Conservation (phyloP, 1,284 basidiomycete species). For the Psilocybe mexicana region DNA sequence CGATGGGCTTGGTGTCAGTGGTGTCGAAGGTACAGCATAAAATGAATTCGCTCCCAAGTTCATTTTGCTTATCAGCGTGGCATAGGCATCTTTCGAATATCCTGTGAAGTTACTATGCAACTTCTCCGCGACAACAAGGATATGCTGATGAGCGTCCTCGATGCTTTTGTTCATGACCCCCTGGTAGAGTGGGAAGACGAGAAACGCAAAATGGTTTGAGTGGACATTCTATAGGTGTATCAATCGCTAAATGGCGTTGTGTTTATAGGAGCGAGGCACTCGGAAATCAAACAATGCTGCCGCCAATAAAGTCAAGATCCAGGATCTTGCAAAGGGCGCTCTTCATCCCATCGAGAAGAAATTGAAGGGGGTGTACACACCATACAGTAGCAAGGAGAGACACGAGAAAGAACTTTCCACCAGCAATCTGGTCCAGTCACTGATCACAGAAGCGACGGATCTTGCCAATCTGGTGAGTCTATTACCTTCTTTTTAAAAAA, state of each 20-base stretch:
- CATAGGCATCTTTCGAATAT: conserved; percentile 86
- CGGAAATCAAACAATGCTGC: neutral
- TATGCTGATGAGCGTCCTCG: conserved; percentile 93
- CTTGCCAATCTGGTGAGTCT: conserved; percentile 68
- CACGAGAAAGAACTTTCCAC: conserved; percentile 72
- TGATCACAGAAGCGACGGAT: conserved; percentile 88
- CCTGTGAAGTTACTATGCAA: conserved; percentile 90
- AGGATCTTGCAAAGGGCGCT: conserved; percentile 69
- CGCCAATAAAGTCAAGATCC: conserved; percentile 24
- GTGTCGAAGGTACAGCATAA: conserved; percentile 74
- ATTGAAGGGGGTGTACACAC: conserved; percentile 72
- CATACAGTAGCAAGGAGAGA: conserved; percentile 45
- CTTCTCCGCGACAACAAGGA: conserved; percentile 92
- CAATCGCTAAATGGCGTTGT: neutral
- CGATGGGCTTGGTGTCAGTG: conserved; percentile 92
- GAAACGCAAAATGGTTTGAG: conserved; percentile 54
- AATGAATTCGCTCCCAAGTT: neutral
- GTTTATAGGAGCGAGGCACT: conserved; percentile 15
- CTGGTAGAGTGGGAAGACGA: conserved; percentile 94
- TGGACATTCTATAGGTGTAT: conserved; percentile 8
- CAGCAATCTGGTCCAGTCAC: conserved; percentile 84
- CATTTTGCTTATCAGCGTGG: neutral
- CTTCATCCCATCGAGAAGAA: conserved; percentile 84
- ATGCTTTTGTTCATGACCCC: conserved; percentile 98
- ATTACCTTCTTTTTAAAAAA: neutral